These are phyloP conservation scores for Secale cereale DNA, from an alignment of 176 grass and related monocot species.

Conservation along the genomic window DNA sequence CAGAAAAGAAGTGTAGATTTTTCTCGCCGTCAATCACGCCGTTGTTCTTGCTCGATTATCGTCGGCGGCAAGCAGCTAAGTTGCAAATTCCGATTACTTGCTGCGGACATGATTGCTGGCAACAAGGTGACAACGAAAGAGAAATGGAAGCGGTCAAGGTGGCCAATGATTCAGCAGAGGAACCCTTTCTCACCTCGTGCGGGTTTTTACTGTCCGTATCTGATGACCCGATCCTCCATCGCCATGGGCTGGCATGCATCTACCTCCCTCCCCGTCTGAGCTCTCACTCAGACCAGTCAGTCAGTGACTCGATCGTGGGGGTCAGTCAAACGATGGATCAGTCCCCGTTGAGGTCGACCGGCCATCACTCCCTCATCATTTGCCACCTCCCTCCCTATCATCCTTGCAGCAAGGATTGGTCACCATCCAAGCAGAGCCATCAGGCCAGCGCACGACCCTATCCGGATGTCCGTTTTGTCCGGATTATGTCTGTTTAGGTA, in stretches of 20 bases:
- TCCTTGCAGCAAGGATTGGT: slow-evolving; percentile 22
- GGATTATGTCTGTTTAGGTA: no score
- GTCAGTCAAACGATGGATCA: slow-evolving; percentile 35
- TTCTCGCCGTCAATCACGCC: background rate
- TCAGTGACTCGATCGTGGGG: background rate
- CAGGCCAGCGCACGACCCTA: no score
- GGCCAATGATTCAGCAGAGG: slow-evolving; percentile 21
- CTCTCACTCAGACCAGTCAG: background rate
- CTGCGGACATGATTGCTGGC: no score
- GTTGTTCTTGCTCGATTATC: background rate
- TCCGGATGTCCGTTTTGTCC: no score
- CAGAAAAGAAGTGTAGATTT: background rate
- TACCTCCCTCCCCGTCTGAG: background rate
- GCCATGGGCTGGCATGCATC: slow-evolving; percentile 21
- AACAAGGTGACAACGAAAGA: background rate
- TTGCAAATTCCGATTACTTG: background rate
- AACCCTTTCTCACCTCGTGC: slow-evolving; percentile 13
- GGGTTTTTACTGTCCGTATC: slow-evolving; percentile 33
- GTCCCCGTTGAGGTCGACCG: slow-evolving; percentile 37
- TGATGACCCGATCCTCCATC: background rate
- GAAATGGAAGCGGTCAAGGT: background rate
- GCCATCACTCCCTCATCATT: slow-evolving; percentile 63
- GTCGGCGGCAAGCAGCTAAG: background rate
- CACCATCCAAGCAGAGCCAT: slow-evolving; percentile 17
- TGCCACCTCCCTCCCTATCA: slow-evolving; percentile 18